Conservation (phyloP, 1,284 basidiomycete genomes). For the Agaricales sp. region DNA sequence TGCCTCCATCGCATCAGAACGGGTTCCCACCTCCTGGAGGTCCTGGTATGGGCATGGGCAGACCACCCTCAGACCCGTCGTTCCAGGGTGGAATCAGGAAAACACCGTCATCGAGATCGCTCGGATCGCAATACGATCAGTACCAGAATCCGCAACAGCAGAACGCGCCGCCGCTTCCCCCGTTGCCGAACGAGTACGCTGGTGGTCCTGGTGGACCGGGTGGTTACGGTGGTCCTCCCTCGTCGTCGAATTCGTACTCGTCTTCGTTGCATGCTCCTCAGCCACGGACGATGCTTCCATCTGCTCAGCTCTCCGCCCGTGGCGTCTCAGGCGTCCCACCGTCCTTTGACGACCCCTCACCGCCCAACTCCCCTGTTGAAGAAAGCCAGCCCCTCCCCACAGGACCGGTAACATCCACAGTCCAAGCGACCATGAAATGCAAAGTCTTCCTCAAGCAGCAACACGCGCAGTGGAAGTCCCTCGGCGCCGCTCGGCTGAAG, state of each 20-base stretch:
- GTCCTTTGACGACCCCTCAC: constrained; percentile 61
- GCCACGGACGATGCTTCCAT: constrained; percentile 51
- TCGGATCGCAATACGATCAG: constrained; percentile 43
- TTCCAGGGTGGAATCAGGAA: constrained; percentile 35
- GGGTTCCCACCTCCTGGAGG: constrained; percentile 12
- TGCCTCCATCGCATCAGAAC: constrained; percentile 13
- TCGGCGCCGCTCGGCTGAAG: constrained; percentile 84
- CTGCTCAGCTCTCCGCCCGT: constrained; percentile 42
- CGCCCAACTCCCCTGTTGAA: constrained; percentile 66
- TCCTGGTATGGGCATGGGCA: constrained; percentile 11
- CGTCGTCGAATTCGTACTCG: constrained; percentile 21
- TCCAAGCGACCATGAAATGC: constrained; percentile 96
- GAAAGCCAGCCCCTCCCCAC: constrained; percentile 35
- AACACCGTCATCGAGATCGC: constrained; percentile 50
- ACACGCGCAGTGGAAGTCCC: constrained; percentile 94
- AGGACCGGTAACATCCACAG: constrained; percentile 63
- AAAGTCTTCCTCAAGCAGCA: constrained; percentile 95
- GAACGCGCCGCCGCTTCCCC: constrained; percentile 37
- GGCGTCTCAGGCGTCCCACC: constrained; percentile 37
- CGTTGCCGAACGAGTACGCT: constrained; percentile 15
- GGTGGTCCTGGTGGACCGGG: constrained; percentile 17
- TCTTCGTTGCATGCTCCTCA: constrained; percentile 33
- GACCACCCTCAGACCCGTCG: constrained; percentile 29
- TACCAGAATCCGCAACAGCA: constrained; percentile 20
- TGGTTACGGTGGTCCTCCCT: constrained; percentile 28